Percentiles rank a stretch among this genome's conserved stretches.
These are phyloP conservation scores for Phytophthora pistaciae DNA, from an alignment of 352 stramenopile species.

Conservation along the genomic window DNA sequence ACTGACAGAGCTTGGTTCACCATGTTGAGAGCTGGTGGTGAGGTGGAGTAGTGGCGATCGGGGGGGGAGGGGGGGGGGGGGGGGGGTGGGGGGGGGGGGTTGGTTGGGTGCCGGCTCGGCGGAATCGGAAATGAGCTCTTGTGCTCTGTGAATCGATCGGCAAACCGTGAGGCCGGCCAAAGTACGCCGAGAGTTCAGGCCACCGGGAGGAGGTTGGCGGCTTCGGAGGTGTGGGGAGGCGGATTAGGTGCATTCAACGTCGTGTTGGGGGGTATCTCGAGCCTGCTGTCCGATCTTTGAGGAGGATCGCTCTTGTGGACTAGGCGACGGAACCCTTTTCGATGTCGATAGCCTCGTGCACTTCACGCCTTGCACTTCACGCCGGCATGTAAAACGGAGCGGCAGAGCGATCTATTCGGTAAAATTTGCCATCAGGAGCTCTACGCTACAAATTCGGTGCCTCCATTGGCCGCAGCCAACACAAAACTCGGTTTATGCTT, in stretches of 20 bases:
- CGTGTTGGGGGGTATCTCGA: slow-evolving; percentile 3
- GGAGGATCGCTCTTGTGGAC: slow-evolving; percentile 16
- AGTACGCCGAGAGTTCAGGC: slow-evolving; percentile 6
- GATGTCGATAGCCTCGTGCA: slow-evolving; percentile 20
- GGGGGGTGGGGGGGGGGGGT: too few species aligned
- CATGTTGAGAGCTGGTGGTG: slow-evolving; percentile 11
- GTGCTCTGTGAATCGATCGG: neutral
- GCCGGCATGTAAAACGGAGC: slow-evolving; percentile 3
- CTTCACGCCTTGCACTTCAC: slow-evolving; percentile 22
- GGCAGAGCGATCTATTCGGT: slow-evolving; percentile 25
- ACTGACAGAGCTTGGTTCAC: slow-evolving; percentile 28
- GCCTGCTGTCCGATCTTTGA: slow-evolving; percentile 26
- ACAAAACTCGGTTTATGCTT: neutral
- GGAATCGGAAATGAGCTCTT: slow-evolving; percentile 34
- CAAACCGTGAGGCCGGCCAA: slow-evolving; percentile 7
- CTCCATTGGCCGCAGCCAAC: slow-evolving; percentile 8
- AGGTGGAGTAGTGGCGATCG: neutral
- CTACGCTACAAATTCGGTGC: slow-evolving; percentile 2
- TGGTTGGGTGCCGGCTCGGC: neutral
- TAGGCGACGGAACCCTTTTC: slow-evolving; percentile 28
- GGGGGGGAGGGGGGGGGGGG: neutral
- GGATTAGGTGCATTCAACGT: slow-evolving; percentile 24
- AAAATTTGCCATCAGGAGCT: slow-evolving; percentile 20
- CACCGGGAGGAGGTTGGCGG: neutral
- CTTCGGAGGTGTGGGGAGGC: slow-evolving; percentile 5